Conservation (phyloP, 2,329 filamentous ascomycete genomes). For the Diaporthe ampelina region DNA sequence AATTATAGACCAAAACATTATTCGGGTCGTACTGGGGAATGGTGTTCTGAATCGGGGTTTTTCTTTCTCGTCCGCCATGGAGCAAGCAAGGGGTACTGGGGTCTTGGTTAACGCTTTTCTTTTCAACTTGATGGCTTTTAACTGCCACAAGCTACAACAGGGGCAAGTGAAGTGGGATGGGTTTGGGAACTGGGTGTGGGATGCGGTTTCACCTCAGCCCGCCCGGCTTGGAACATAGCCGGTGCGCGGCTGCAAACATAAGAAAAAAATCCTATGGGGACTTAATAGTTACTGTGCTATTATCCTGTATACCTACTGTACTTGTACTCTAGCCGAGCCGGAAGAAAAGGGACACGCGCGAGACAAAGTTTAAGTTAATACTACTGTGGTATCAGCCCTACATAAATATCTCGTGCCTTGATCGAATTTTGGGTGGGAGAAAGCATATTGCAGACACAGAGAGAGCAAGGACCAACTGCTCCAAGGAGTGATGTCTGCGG, state of each 20-base stretch:
- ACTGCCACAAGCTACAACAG: not conserved
- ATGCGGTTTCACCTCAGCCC: not conserved
- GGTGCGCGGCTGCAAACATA: conserved; percentile 5
- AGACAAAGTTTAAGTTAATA: conserved; percentile 18
- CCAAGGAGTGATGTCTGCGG: conserved; percentile 1
- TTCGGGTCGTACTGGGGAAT: conserved; percentile 3
- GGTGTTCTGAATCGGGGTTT: conserved; percentile 5
- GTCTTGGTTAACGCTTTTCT: conserved; percentile 11
- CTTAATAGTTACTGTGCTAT: conserved; percentile 22
- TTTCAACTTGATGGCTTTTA: not conserved
- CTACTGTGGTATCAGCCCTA: conserved; percentile 25
- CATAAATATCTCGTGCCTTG: not conserved
- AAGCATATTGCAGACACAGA: not conserved
- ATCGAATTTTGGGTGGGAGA: not conserved
- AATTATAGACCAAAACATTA: conserved; percentile 28
- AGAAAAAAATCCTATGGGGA: conserved; percentile 12
- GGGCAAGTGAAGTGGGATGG: not conserved
- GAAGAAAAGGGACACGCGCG: conserved; percentile 4
- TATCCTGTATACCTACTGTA: conserved; percentile 31
- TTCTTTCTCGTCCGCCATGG: not conserved
- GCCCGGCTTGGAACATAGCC: not conserved
- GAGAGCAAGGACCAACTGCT: too few species aligned
- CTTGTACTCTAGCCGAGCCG: conserved; percentile 30
- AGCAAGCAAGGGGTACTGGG: conserved; percentile 27
- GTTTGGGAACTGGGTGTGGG: not conserved